Conservation (phyloP, 2,329 filamentous ascomycete genomes). For the Hymenoscyphus occultus region DNA sequence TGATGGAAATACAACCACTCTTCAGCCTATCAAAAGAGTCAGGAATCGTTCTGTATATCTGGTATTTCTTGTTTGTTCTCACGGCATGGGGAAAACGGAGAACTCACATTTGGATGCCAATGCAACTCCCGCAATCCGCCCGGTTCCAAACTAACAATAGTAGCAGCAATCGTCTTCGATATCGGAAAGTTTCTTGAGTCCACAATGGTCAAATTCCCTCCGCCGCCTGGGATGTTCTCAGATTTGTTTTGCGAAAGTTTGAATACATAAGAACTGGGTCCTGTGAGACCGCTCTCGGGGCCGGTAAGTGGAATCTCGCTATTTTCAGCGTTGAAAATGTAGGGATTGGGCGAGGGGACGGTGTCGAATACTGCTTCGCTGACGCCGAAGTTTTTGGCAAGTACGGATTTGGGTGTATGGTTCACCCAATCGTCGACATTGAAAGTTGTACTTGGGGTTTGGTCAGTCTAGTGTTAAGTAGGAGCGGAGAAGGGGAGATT, state of each 20-base stretch:
- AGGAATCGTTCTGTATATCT: neutral
- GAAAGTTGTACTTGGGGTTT: conserved; percentile 56
- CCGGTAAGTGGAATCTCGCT: conserved; percentile 50
- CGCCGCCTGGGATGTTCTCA: conserved; percentile 47
- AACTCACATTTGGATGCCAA: conserved; percentile 64
- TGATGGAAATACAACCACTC: conserved; percentile 71
- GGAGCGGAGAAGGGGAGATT: neutral
- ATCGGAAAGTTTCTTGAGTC: conserved; percentile 67
- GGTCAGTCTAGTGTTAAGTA: neutral
- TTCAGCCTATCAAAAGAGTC: conserved; percentile 49
- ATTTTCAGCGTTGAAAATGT: neutral
- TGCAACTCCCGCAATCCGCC: conserved; percentile 63
- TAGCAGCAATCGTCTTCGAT: conserved; percentile 62
- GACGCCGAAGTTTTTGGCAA: conserved; percentile 69
- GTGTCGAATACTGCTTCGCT: conserved; percentile 56
- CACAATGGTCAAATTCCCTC: conserved; percentile 61
- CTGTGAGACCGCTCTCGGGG: conserved; percentile 48
- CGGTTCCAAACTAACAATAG: conserved; percentile 62
- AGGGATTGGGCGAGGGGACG: conserved; percentile 43
- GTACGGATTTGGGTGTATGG: conserved; percentile 60
- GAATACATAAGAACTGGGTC: conserved; percentile 62
- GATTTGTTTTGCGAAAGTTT: conserved; percentile 46
- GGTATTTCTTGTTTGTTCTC: neutral
- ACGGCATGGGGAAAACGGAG: neutral
- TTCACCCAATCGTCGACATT: conserved; percentile 69